Evolutionary conservation across 768 basidiomycete species (phyloP).

Genomic region (Collybia sordida): DNA sequence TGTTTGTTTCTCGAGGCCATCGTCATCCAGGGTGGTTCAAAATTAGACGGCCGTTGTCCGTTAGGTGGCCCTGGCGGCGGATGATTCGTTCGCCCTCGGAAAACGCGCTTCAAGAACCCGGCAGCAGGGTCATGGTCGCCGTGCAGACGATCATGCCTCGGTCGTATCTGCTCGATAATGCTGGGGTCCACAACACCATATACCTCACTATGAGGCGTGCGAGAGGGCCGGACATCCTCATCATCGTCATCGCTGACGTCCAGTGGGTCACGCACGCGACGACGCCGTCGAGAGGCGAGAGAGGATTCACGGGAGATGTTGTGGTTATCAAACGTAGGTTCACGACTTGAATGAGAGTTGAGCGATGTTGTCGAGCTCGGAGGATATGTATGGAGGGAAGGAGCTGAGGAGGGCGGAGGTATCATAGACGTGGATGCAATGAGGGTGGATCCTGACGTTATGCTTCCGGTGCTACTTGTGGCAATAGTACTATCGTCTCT

Average conservation of each 20-base stretch:
- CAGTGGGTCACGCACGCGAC: slow-evolving; percentile 27
- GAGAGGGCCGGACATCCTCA: slow-evolving; percentile 33
- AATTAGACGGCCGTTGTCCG: slow-evolving; percentile 26
- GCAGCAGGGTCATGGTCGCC: slow-evolving; percentile 19
- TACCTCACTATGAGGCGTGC: slow-evolving; percentile 63
- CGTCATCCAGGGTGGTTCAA: slow-evolving; percentile 60
- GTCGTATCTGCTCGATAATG: slow-evolving; percentile 44
- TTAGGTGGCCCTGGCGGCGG: slow-evolving; percentile 14
- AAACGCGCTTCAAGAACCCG: slow-evolving; percentile 21
- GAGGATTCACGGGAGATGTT: slow-evolving; percentile 17
- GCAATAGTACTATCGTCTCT: slow-evolving; percentile 18
- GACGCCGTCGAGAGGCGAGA: slow-evolving; percentile 19
- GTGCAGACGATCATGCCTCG: slow-evolving; percentile 25
- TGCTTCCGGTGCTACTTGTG: slow-evolving; percentile 27
- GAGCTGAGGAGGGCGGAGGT: slow-evolving; percentile 20
- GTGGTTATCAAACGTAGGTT: slow-evolving; percentile 4
- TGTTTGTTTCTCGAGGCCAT: slow-evolving; percentile 62
- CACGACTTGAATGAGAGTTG: slow-evolving; percentile 1
- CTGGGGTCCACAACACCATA: slow-evolving; percentile 59
- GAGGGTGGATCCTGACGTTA: slow-evolving; percentile 7
- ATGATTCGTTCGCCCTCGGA: slow-evolving; percentile 17
- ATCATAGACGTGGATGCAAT: slow-evolving; percentile 5
- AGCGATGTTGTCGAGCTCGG: slow-evolving; percentile 9
- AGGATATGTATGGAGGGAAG: slow-evolving; percentile 17
- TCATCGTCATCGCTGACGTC: slow-evolving; percentile 34